Evolutionary conservation across 139 green algal species (phyloP), one percentile per base, ranked within the genome.

Genomic region (Closterium sp.): DNA sequence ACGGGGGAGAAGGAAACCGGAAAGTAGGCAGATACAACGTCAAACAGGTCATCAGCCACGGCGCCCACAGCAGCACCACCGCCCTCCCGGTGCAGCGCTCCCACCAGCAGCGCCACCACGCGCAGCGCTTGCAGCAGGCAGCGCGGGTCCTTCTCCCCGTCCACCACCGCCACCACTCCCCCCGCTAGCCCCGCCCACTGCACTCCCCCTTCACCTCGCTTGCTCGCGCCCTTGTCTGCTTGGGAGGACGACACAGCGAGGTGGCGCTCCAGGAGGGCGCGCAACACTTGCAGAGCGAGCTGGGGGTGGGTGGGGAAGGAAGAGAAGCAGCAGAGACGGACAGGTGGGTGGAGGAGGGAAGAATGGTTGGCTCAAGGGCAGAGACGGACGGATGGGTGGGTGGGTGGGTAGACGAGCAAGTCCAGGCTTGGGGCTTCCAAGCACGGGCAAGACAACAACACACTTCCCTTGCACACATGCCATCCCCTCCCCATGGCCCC

Each of bases 141-240:
- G 50, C 97, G 95, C 9, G 97, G 97, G 93, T 99, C 97, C 88
- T 97, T 97, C 94, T 99, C 97, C 19, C 97, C 97, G 90, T 99
- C 97, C 42, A 98, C 45, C 7, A 85, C 89, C 29, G 93, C 30
- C 24, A 96, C 31, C 17, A 96, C 32, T 5, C 90, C 94, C 32
- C 91, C 42, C n/a, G 94, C 27, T 3, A 93, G n/a, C 62, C 62
- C 62, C 62, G 62, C 62, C 62, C 62, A 79, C 88, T 94, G 22
- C 28, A 17, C 89, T 10, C 89, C 91, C 2, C 73, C 70, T 6
- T 90, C 24, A 5, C 4, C 38, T 50, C 38, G 38, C 38, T 50
- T 50, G 3, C 38, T 17, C 38, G 5, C 38, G 3, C 38, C 38
- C 38, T 13, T 17, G 4, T 50, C 4, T 50, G 38, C 38, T 50